Evolutionary conservation across 2,329 filamentous ascomycete genomes (phyloP).

Genomic region (Davidsoniella australis): DNA sequence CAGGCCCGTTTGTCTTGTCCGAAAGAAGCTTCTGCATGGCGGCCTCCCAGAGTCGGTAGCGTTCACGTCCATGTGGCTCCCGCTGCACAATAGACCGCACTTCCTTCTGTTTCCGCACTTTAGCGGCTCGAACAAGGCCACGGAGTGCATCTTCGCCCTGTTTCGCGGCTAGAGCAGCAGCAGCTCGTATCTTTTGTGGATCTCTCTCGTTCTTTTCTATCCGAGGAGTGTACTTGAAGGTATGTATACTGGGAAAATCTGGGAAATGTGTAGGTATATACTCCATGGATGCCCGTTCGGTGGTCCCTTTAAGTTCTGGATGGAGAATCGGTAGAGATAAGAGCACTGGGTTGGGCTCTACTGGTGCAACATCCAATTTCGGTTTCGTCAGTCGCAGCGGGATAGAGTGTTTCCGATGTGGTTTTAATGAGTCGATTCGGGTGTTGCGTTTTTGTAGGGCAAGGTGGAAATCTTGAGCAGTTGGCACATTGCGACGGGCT

Average conservation of each 20-base stretch:
- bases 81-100: constrained; percentile 38
- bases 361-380: constrained; percentile 16
- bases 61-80: constrained; percentile 33
- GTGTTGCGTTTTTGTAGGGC: constrained; percentile 35
- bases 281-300: constrained; percentile 35
- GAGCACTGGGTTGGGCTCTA: constrained; percentile 18
- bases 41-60: constrained; percentile 43
- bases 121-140: constrained; percentile 41
- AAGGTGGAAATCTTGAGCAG: constrained; percentile 40
- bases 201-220: constrained; percentile 26
- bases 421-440: constrained; percentile 32
- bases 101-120: constrained; percentile 48
- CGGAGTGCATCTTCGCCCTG: constrained; percentile 46
- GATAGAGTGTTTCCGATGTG: constrained; percentile 38
- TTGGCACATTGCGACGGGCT: constrained; percentile 34
- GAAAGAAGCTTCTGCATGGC: constrained; percentile 41
- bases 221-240: constrained; percentile 42
- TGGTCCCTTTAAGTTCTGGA: constrained; percentile 38
- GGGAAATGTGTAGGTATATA: constrained; percentile 45
- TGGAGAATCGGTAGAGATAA: constrained; percentile 30
- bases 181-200: constrained; percentile 40
- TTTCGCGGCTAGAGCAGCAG: constrained; percentile 41
- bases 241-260: constrained; percentile 46
- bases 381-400: constrained; percentile 23
- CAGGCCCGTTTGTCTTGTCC: constrained; percentile 14